Evolutionary conservation across 192 early-diverging fungal genomes (phyloP), one percentile per base, ranked within the genome.

Genomic region (Umbelopsis sp.): DNA sequence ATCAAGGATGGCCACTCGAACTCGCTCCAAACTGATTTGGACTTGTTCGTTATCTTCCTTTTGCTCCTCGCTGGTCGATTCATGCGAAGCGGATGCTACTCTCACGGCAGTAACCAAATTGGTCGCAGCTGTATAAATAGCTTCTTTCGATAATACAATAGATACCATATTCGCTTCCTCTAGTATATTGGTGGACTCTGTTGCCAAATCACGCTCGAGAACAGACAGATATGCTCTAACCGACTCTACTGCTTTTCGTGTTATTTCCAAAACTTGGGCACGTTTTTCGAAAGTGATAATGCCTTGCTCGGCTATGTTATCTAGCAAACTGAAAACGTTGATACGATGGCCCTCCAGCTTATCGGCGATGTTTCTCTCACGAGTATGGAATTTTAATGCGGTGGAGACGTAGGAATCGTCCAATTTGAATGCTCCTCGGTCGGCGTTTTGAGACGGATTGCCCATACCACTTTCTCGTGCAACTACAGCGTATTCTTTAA

Each of bases 71-170:
- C 13, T 72, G 45, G 48, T 30, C 1, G 41, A 46, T 2, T 46
- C 49, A 46, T 48, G 33, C 13, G 72, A 61, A 10, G 66, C 71
- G 1, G 78, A 71, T 0, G 74, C 35, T 13, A 74, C 72, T 20
- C 78, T 65, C 5, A 75, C 74, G 16, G 78, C 73, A 0, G 78
- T 75, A 15, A 79, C 78, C 4, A 79, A 50, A 61, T 75, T 74
- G 2, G 78, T 79, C 7, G 74, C 75, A 4, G 74, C 67, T 23
- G 69, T 80, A 61, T 80, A 76, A 1, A 80, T 67, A n/a, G 71
- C 71, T 44, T 80, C 78, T 27, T 80, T 80, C 18, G 78, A 49
- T 15, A 80, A 13, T 1, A 76, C 51, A n/a, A 80, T 27, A 3
- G 74, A 47, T 8, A 80, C 66, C 22, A 80, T 37, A 16, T 72